Evolutionary conservation across 768 basidiomycete genomes (phyloP), one percentile per base, ranked within the genome.

Genomic region (Boletus vermiculosoides): DNA sequence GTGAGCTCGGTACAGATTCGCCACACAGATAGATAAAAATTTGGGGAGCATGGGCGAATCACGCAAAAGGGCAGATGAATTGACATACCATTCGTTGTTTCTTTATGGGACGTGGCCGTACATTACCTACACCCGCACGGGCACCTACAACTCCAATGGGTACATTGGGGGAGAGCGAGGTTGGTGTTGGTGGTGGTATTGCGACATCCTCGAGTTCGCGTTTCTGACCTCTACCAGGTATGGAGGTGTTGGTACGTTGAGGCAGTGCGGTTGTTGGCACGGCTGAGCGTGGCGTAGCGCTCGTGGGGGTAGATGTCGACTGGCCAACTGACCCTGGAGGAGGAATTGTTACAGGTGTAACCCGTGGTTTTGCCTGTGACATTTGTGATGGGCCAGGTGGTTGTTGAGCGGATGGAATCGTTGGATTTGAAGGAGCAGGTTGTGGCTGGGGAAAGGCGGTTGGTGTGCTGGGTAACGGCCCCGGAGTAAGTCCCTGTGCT

Each of bases 91-190:
- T 77, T 59, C 86, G 80, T 66, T 84, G 87, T 72, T 88, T 90
- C 80, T 91, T 91, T 42, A 85, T 66, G 22, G 88, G 88, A 61
- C 88, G 77, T 30, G 88, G 87, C 54, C 85, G 77, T 15, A 78
- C 80, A 45, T 78, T 81, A 9, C 76, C 77, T 37, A 75, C 77
- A 18, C 87, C 87, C 11, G 85, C 83, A 63, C 83, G 83, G 28
- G 84, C 79, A 62, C 79, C 79, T 16, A 82, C 64, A 16, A 79
- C 69, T 34, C 65, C 65, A 28, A 71, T 55, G 13, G 70, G 59
- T 15, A 61, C 56, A 34, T 57, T 71, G 18, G 69, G 70, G 11
- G 60, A 58, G n/a, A 65, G 61, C 3, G 59, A 50, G 7, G 56
- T 56, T 33, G 70, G 60, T 23, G 67, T 68, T 37, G 68, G 54